Evolutionary conservation across 306 rosid genomes (phyloP).

Genomic region (Delonix regia): DNA sequence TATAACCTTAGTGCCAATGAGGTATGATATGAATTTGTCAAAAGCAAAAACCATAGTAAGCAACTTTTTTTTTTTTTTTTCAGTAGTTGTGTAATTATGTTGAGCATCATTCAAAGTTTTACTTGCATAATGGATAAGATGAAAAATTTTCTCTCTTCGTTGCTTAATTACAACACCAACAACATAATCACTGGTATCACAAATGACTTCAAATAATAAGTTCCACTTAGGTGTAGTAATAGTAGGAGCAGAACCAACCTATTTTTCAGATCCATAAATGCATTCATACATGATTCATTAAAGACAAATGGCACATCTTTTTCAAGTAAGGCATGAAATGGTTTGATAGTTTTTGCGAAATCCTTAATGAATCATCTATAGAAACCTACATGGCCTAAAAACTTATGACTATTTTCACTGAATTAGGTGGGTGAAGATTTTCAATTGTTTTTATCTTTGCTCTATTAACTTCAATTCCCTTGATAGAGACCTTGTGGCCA

Average conservation of each 20-base stretch:
- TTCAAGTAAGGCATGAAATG: background rate
- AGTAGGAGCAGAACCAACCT: background rate
- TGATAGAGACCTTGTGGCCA: background rate
- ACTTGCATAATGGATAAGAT: background rate
- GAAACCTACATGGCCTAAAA: background rate
- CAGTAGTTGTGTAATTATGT: background rate
- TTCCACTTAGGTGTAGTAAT: background rate
- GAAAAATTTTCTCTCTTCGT: background rate
- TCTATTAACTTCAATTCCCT: background rate
- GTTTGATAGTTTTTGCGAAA: background rate
- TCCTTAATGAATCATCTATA: background rate
- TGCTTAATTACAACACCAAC: background rate
- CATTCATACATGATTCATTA: background rate
- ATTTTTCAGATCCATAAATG: background rate
- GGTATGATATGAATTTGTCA: background rate
- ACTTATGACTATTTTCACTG: background rate
- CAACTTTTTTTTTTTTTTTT: background rate
- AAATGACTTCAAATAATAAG: background rate
- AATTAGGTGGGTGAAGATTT: background rate
- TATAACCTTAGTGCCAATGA: background rate
- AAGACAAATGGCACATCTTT: background rate
- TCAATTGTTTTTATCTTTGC: background rate
- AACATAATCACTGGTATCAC: background rate
- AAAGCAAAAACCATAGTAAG: background rate
- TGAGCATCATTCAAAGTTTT: background rate